Conservation (phyloP, 1,284 basidiomycete species). For the Ganoderma leucocontextum region DNA sequence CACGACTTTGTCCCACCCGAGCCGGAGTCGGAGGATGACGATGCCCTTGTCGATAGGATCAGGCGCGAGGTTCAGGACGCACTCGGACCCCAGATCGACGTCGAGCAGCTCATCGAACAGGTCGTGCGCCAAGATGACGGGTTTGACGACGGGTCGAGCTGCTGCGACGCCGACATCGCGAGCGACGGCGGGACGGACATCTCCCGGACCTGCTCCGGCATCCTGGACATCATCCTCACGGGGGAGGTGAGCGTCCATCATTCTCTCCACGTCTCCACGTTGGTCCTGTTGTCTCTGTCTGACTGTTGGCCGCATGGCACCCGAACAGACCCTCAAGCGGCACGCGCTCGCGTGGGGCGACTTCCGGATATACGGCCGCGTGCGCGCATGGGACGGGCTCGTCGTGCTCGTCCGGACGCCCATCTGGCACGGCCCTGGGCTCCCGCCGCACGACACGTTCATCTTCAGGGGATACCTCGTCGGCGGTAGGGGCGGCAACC, state of each 20-base stretch:
- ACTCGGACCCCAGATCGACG: constrained; percentile 35
- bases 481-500: constrained; percentile 55
- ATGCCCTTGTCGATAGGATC: constrained; percentile 36
- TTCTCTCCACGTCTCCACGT: not conserved
- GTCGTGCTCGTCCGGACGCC: constrained; percentile 66
- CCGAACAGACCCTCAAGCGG: constrained; percentile 53
- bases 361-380: constrained; percentile 67
- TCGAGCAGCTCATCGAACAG: constrained; percentile 34
- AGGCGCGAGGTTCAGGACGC: constrained; percentile 36
- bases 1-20: not conserved
- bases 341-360: constrained; percentile 68
- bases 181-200: constrained; percentile 23
- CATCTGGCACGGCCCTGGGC: constrained; percentile 37
- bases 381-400: constrained; percentile 74
- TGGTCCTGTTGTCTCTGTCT: not conserved
- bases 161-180: constrained; percentile 6
- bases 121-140: constrained; percentile 27
- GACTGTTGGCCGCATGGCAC: not conserved
- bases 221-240: constrained; percentile 63
- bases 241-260: constrained; percentile 51
- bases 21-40: constrained; percentile 12
- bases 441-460: constrained; percentile 47
- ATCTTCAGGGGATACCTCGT: constrained; percentile 77
- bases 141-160: constrained; percentile 23
- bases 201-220: constrained; percentile 51